Percentiles rank a stretch among this genome's conserved stretches.
Evolutionary conservation across 2,329 filamentous ascomycete species (phyloP).

Genomic region (Epichloe typhina): DNA sequence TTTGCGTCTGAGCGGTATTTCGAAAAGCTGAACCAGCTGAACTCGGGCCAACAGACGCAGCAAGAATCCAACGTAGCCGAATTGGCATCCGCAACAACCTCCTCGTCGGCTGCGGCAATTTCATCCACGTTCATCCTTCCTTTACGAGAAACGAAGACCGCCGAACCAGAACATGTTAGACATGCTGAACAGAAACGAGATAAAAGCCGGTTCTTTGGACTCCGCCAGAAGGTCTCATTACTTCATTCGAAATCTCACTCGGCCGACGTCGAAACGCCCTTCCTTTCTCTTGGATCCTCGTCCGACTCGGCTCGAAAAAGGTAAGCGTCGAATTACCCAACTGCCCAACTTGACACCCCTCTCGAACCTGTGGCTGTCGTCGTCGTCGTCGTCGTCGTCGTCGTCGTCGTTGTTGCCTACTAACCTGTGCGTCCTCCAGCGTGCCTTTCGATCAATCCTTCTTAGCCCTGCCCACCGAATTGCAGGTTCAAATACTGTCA

Average conservation of each 20-base stretch:
- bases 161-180: constrained; percentile 18
- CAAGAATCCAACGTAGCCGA: constrained; percentile 18
- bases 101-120: constrained; percentile 11
- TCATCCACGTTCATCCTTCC: constrained; percentile 37
- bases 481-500: constrained; percentile 50
- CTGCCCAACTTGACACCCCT: neutral
- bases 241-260: constrained; percentile 20
- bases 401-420: constrained; percentile 2
- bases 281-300: constrained; percentile 9
- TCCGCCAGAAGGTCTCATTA: constrained; percentile 26
- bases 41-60: constrained; percentile 29
- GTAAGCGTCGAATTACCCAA: constrained; percentile 9
- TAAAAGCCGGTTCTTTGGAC: constrained; percentile 28
- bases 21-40: constrained; percentile 44
- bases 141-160: constrained; percentile 26
- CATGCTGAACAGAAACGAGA: constrained; percentile 25
- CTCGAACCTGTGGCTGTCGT: too few relatives aligned
- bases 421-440: constrained; percentile 17
- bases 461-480: constrained; percentile 42
- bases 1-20: constrained; percentile 54
- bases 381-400: too few relatives aligned
- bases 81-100: constrained; percentile 4
- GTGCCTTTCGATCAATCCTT: constrained; percentile 44
- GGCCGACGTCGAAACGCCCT: constrained; percentile 7
- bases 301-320: constrained; percentile 20